These are phyloP conservation scores for Cornus controversa DNA, from an alignment of 148 eudicot genomes.

Conservation along the genomic window DNA sequence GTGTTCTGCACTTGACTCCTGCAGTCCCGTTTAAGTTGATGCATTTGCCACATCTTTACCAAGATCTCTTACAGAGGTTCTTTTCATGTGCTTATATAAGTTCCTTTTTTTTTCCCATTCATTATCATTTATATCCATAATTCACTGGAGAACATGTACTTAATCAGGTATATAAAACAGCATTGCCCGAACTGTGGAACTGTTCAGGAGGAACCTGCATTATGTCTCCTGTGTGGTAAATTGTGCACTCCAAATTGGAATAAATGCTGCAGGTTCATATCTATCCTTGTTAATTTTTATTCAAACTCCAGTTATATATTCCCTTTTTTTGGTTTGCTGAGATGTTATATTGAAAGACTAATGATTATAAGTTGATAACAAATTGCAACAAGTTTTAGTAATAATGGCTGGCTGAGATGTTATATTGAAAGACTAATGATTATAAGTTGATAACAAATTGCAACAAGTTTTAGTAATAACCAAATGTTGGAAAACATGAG, in stretches of 20 bases:
- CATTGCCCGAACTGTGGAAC: slow-evolving; percentile 59
- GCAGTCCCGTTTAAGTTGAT: slow-evolving; percentile 79
- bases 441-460: too few species aligned
- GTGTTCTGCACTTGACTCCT: slow-evolving; percentile 48
- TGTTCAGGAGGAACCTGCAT: slow-evolving; percentile 65
- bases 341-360: too few species aligned
- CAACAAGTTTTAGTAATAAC: too few species aligned
- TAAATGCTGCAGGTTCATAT: slow-evolving; percentile 81
- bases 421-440: too few species aligned
- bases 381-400: too few species aligned
- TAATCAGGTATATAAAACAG: slow-evolving; percentile 78
- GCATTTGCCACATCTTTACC: slow-evolving; percentile 76
- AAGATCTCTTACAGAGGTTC: slow-evolving; percentile 94
- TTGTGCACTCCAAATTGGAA: slow-evolving; percentile 86
- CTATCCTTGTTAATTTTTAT: neutral
- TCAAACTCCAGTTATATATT: neutral
- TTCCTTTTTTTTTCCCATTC: neutral
- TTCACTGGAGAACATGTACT: slow-evolving; percentile 8
- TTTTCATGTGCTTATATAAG: neutral
- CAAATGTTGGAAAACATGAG: too few species aligned
- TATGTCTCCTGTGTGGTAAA: slow-evolving; percentile 90
- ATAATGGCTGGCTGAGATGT: neutral
- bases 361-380: too few species aligned
- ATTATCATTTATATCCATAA: neutral
- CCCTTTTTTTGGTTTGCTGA: neutral